Percentiles rank a stretch among this genome's conserved stretches.
phyloP scores from a whole-genome alignment of 106 monocot species.

The Dioscorea alata region DNA sequence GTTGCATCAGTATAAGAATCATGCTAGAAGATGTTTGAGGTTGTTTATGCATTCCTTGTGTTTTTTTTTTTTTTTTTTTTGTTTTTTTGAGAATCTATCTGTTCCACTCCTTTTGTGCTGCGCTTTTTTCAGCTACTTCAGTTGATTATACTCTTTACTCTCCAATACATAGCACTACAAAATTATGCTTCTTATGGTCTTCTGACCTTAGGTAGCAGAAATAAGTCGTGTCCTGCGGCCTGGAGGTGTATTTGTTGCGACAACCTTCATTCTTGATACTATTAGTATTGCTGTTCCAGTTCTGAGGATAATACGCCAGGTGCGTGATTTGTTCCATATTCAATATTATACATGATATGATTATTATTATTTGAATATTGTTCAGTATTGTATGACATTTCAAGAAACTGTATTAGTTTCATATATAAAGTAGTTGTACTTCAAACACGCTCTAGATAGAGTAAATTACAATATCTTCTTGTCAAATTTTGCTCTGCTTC shows the following conservation, averaged over 20 bases:
- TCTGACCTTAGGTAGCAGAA: conserved; percentile 71
- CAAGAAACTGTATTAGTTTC: background rate
- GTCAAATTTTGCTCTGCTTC: background rate
- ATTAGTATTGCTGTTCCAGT: conserved; percentile 39
- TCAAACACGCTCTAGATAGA: background rate
- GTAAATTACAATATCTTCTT: background rate
- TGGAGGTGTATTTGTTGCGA: conserved; percentile 91
- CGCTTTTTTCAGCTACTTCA: too few relatives aligned
- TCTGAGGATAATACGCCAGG: conserved; percentile 36
- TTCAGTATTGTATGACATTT: background rate
- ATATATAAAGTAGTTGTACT: background rate
- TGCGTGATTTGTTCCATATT: conserved; percentile 14
- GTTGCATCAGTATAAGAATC: too few relatives aligned
- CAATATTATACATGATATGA: background rate
- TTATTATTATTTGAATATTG: too few relatives aligned
- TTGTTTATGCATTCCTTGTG: too few relatives aligned
- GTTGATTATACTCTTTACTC: too few relatives aligned
- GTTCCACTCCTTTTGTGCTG: too few relatives aligned
- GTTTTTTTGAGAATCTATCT: too few relatives aligned
- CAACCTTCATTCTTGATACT: conserved; percentile 68
- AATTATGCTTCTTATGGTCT: background rate
- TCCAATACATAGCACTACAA: too few relatives aligned
- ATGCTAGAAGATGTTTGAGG: too few relatives aligned
- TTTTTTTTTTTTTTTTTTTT: too few relatives aligned
- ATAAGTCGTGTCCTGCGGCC: conserved; percentile 81